Percentiles rank a stretch among this genome's conserved stretches.
phyloP scores from a whole-genome alignment of 129 eudicot species.

The Centaurea solstitialis region DNA sequence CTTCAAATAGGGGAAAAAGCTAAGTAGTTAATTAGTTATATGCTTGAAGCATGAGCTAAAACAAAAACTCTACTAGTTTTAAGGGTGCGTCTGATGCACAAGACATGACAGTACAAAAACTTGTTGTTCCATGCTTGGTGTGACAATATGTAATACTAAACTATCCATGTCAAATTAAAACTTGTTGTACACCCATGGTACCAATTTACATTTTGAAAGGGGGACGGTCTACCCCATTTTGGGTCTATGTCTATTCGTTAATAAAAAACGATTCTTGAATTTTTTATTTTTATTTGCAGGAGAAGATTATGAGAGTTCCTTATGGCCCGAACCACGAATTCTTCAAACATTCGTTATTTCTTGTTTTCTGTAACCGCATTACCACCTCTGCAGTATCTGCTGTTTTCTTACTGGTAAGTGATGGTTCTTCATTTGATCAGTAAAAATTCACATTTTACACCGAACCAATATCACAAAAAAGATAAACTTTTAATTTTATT shows the following conservation, averaged over 20 bases:
- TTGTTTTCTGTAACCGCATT: conserved; percentile 97
- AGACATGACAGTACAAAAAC: neutral
- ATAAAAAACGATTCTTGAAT: conserved; percentile 1
- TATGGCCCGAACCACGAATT: conserved; percentile 81
- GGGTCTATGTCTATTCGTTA: neutral
- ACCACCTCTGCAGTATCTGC: conserved; percentile 93
- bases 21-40: no score
- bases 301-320: conserved; percentile 98
- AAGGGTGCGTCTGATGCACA: neutral
- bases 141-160: no score
- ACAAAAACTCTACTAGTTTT: neutral
- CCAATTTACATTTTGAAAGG: no score
- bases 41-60: neutral
- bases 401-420: conserved; percentile 65
- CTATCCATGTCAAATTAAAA: no score
- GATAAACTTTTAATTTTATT: conserved; percentile 2
- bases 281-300: conserved; percentile 49
- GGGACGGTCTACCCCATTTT: no score
- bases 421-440: neutral
- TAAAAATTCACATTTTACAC: conserved; percentile 11
- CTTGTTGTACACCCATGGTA: neutral
- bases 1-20: no score
- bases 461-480: neutral
- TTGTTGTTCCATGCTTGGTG: neutral
- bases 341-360: conserved; percentile 84